Percentiles rank a stretch among this genome's conserved stretches.
phyloP scores from a whole-genome alignment of 148 eudicot species.

The Cornus kousa region DNA sequence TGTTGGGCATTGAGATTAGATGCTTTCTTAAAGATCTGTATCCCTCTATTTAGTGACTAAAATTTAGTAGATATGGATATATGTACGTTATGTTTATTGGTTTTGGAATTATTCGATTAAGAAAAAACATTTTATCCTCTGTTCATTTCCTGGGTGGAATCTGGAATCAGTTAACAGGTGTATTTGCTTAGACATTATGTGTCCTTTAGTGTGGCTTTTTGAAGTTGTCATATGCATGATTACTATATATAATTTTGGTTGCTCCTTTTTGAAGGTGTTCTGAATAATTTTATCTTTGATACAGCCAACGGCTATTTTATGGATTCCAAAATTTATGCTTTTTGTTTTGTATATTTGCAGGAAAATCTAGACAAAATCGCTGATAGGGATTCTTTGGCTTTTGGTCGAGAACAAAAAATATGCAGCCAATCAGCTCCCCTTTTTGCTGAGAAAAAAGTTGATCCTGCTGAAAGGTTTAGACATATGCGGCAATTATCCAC shows the following conservation, averaged over 20 bases:
- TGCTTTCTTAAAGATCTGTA: neutral
- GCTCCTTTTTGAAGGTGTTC: neutral
- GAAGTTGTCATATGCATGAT: neutral
- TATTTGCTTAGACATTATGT: neutral
- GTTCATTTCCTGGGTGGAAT: neutral
- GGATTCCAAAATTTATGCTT: neutral
- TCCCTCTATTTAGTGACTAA: neutral
- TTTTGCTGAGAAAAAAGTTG: slow-evolving; percentile 51
- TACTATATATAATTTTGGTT: neutral
- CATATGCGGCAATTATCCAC: slow-evolving; percentile 55
- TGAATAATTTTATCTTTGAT: too few species aligned
- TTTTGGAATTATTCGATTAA: neutral
- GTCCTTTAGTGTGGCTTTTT: neutral
- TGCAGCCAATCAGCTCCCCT: slow-evolving; percentile 87
- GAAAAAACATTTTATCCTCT: neutral
- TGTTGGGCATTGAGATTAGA: neutral
- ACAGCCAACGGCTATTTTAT: neutral
- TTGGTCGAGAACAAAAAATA: slow-evolving; percentile 32
- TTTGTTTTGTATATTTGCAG: slow-evolving; percentile 28
- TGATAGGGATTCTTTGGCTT: slow-evolving; percentile 29
- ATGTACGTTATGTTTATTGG: neutral
- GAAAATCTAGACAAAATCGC: slow-evolving; percentile 29
- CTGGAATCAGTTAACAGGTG: neutral
- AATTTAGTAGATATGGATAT: neutral
- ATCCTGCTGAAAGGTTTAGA: slow-evolving; percentile 57